Evolutionary conservation across 2,329 filamentous ascomycete species (phyloP).

Genomic region (Colletotrichum theobromicola): DNA sequence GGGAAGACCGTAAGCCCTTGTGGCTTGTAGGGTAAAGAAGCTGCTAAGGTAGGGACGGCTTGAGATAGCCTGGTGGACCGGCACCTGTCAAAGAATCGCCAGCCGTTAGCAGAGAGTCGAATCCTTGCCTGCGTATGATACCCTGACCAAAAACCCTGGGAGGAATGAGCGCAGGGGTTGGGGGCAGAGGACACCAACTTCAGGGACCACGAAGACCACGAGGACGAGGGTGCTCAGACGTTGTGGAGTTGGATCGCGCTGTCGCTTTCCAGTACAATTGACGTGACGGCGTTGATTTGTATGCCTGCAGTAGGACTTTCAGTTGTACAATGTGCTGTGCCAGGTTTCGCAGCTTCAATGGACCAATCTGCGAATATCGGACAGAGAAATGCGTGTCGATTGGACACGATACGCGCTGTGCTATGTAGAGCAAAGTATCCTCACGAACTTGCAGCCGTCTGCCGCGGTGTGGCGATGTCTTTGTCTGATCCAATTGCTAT

Average conservation of each 20-base stretch:
- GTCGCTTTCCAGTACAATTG: not conserved
- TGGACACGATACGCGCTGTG: slow-evolving; percentile 19
- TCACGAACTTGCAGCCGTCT: not conserved
- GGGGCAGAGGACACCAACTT: not conserved
- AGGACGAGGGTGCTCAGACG: not conserved
- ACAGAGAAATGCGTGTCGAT: not conserved
- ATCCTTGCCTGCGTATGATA: not conserved
- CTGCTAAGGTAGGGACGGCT: not conserved
- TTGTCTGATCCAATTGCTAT: not conserved
- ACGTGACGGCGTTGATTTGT: not conserved
- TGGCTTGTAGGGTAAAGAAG: not conserved
- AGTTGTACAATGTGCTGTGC: not conserved
- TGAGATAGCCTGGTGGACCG: slow-evolving; percentile 16
- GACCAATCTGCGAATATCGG: not conserved
- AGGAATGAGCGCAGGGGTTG: not conserved
- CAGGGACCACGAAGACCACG: not conserved
- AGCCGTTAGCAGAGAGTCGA: slow-evolving; percentile 7
- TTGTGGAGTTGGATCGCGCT: not conserved
- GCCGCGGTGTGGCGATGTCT: not conserved
- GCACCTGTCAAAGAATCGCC: slow-evolving; percentile 19
- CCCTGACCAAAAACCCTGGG: not conserved
- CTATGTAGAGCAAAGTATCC: slow-evolving; percentile 3
- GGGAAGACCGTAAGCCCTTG: not conserved
- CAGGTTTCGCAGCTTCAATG: not conserved
- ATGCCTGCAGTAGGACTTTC: not conserved